These are phyloP conservation scores for Salix purpurea DNA, from an alignment of 345 rosid genomes.

Conservation along the genomic window DNA sequence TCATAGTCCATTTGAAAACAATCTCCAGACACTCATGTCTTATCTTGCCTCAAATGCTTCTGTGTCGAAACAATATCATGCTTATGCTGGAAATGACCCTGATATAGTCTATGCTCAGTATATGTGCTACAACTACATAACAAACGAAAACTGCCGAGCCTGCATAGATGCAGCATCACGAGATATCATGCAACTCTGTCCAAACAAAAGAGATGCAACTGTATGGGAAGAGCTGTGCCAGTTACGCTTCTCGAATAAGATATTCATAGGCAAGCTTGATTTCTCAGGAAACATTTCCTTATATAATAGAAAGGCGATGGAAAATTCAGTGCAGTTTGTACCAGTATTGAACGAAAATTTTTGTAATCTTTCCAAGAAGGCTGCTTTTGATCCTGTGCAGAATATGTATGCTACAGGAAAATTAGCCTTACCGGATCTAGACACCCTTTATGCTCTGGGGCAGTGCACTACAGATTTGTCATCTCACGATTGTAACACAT, in stretches of 20 bases:
- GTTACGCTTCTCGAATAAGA: conserved; percentile 22
- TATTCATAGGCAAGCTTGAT: conserved; percentile 29
- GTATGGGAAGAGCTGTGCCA: conserved; percentile 42
- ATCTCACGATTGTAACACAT: conserved; percentile 19
- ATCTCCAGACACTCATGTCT: not conserved
- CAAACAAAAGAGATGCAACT: conserved; percentile 14
- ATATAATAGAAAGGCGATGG: conserved; percentile 10
- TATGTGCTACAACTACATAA: conserved; percentile 31
- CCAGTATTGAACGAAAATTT: conserved; percentile 19
- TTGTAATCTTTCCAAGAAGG: conserved; percentile 9
- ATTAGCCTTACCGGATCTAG: not conserved
- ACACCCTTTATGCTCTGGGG: conserved; percentile 27
- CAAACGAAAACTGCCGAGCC: conserved; percentile 8
- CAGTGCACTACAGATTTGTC: conserved; percentile 38
- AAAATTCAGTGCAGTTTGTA: conserved; percentile 14
- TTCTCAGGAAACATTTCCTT: conserved; percentile 18
- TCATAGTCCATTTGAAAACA: conserved; percentile 1
- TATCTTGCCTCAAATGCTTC: conserved; percentile 17
- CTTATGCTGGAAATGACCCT: conserved; percentile 15
- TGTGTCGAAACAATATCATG: not conserved
- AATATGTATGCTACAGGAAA: conserved; percentile 12
- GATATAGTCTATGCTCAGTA: conserved; percentile 26
- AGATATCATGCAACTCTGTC: conserved; percentile 24
- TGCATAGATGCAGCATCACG: conserved; percentile 19
- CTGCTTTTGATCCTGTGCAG: conserved; percentile 11